Evolutionary conservation across 371 early-diverging fungal species (phyloP).

Genomic region (Mucor indicus): DNA sequence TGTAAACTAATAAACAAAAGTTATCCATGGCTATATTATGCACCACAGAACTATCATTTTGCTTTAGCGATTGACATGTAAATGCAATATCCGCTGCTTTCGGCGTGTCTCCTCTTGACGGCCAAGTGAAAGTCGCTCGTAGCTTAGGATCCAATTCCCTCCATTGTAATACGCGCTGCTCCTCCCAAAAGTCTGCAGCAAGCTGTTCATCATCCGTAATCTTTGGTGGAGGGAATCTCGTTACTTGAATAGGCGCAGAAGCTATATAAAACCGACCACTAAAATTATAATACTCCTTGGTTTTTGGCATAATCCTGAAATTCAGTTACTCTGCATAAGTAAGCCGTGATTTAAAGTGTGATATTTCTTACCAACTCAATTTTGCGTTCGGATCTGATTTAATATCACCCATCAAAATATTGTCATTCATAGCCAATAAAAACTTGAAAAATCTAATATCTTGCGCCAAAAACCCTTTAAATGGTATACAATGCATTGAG

Average conservation of each 20-base stretch:
- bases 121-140: slow-evolving; percentile 74
- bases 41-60: slow-evolving; percentile 19
- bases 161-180: slow-evolving; percentile 60
- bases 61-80: slow-evolving; percentile 55
- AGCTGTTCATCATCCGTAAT: slow-evolving; percentile 23
- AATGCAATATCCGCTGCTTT: slow-evolving; percentile 46
- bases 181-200: slow-evolving; percentile 72
- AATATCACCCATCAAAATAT: slow-evolving; percentile 57
- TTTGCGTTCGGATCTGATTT: slow-evolving; percentile 57
- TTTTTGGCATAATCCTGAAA: slow-evolving; percentile 68
- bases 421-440: slow-evolving; percentile 58
- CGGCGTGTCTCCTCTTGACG: slow-evolving; percentile 58
- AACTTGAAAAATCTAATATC: slow-evolving; percentile 55
- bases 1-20: slow-evolving; percentile 70
- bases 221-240: slow-evolving; percentile 66
- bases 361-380: slow-evolving; percentile 47
- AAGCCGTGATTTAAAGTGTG: background rate
- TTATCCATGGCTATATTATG: slow-evolving; percentile 75
- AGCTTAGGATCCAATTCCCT: slow-evolving; percentile 43
- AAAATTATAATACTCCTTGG: slow-evolving; percentile 65
- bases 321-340: background rate
- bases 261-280: slow-evolving; percentile 72
- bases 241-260: slow-evolving; percentile 69
- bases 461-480: slow-evolving; percentile 54
- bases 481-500: slow-evolving; percentile 48